These are phyloP conservation scores for Termitomyces sp. DNA, from an alignment of 768 basidiomycete genomes.

Conservation along the genomic window DNA sequence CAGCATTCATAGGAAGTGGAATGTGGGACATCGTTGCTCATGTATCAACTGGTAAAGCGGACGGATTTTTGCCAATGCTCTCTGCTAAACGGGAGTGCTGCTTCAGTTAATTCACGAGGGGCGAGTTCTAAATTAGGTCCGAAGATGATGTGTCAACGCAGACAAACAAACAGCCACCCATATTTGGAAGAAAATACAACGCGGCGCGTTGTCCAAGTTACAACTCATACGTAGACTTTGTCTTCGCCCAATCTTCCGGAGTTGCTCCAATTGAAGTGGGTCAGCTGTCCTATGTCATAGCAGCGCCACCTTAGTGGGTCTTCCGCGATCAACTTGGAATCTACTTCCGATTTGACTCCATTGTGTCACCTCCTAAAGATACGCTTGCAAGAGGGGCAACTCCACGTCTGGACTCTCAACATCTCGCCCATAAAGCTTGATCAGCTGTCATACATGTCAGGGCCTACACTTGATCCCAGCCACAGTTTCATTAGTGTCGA, in stretches of 20 bases:
- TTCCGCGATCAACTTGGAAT: background rate
- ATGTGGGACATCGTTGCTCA: constrained; percentile 18
- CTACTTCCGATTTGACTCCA: background rate
- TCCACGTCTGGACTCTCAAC: background rate
- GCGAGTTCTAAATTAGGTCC: background rate
- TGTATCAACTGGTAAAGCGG: background rate
- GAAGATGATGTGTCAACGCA: background rate
- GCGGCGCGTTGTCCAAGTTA: too few species aligned
- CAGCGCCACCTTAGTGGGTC: background rate
- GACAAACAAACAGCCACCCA: constrained; percentile 2
- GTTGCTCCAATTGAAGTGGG: background rate
- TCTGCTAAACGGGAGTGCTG: too few species aligned
- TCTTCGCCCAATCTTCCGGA: background rate
- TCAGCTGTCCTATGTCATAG: background rate
- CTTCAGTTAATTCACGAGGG: background rate
- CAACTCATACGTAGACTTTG: background rate
- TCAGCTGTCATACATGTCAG: background rate
- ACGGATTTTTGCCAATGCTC: background rate
- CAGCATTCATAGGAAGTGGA: constrained; percentile 48
- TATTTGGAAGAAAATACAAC: background rate
- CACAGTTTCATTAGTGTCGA: background rate
- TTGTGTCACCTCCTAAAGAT: background rate
- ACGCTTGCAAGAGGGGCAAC: background rate
- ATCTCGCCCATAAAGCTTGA: background rate
- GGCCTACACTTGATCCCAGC: background rate